Base-by-base conservation (phyloP, 2,329 filamentous ascomycete species). In the Didymella pinodella region DNA sequence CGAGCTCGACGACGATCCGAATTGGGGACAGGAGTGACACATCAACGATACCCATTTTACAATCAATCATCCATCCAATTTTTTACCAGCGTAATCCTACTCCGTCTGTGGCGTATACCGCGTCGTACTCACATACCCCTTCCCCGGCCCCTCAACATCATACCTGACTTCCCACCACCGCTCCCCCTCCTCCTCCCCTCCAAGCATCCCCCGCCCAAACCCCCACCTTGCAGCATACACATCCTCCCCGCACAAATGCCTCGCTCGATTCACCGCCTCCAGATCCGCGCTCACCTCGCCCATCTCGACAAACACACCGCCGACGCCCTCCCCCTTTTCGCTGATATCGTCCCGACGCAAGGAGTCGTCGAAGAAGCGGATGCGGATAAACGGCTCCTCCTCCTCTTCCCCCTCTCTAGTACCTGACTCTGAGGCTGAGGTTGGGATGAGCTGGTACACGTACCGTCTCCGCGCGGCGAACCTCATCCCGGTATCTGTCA, bases 301-400 rank as follows among this genome's bases (percentile, higher is more conserved):
- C n/a, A 93, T 79, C 65, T 90, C 84, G 64, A 93, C 89, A 70
- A 94, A 94, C 20, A 93, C 77, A 57, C 91, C 92, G 67, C 93
- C 90, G 0, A 89, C 85, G 4, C 83, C 82, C 54, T 80, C 80
- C 0, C 61, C 63, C 7, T 59, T 67, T 58, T 57, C 60, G 2
- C 61, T 62, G 34, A 58, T 48, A 2, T 36, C 51, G 40, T 43
- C 2, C 18, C 36, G n/a, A 7, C 36, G 36, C 7, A 12, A 18
- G 2, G 43, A 12, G 20, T 70, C 66, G 38, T 66, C 59, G 52
- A 64, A 63, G 48, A 71, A 70, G 7, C 54, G 51, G 3, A 67
- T 53, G 1, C 53, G 43, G 2, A 64, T 63, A 22, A 56, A 54
- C 2, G 54, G 34, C 4, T 41, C 40, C n/a, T 5, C 20, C 32